Conservation (phyloP, 148 eudicot species). For the Diospyros lotus region DNA sequence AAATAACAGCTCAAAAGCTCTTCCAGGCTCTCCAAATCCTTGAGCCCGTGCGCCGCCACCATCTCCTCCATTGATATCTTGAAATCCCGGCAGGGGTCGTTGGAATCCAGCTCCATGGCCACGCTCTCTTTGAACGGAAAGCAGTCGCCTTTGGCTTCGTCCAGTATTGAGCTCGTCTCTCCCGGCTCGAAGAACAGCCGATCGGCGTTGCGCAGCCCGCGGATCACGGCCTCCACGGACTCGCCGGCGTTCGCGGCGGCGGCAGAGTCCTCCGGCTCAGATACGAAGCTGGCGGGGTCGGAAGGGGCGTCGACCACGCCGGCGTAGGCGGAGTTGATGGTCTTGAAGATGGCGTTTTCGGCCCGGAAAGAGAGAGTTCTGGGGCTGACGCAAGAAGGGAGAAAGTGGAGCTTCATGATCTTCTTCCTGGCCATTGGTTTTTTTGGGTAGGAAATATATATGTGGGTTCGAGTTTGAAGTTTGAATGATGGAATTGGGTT, state of each 20-base stretch:
- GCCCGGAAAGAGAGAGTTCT: constrained; percentile 71
- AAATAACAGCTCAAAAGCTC: constrained; percentile 66
- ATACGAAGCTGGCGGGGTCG: not conserved
- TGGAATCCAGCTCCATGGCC: constrained; percentile 57
- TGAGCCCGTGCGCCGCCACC: constrained; percentile 73
- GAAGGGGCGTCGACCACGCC: too few species aligned
- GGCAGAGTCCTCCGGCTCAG: not conserved
- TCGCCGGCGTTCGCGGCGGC: constrained; percentile 10
- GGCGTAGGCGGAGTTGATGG: constrained; percentile 32
- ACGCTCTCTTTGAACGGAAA: constrained; percentile 35
- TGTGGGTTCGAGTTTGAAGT: too few species aligned
- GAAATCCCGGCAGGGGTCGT: constrained; percentile 62
- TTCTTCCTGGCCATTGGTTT: constrained; percentile 23
- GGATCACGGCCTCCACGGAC: constrained; percentile 42
- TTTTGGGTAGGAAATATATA: too few species aligned
- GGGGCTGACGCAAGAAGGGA: constrained; percentile 48
- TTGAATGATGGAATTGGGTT: not conserved
- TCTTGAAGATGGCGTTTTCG: constrained; percentile 25
- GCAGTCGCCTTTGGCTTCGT: constrained; percentile 12
- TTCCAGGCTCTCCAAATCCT: constrained; percentile 60
- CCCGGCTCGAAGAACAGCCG: constrained; percentile 74
- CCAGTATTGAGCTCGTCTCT: constrained; percentile 47
- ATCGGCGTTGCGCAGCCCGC: constrained; percentile 52
- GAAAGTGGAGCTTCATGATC: constrained; percentile 53
- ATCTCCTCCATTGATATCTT: constrained; percentile 79